Percentiles rank a stretch among this genome's conserved stretches.
These are phyloP conservation scores for Dianthus caryophyllus DNA, from an alignment of 148 eudicot genomes.

Conservation along the genomic window DNA sequence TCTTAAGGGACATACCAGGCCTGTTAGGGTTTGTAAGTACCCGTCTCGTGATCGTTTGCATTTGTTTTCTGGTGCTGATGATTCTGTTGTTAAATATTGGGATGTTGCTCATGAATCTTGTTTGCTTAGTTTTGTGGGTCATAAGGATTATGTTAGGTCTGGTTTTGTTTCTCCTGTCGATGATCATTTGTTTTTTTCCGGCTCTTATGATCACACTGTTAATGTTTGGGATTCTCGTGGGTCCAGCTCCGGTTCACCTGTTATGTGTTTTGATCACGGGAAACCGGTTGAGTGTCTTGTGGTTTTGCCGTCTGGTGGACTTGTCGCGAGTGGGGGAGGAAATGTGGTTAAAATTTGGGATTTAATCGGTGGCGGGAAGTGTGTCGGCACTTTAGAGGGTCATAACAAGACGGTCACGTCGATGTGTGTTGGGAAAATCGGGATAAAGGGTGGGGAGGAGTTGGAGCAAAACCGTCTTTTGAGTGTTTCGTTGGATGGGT, in stretches of 20 bases:
- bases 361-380: constrained; percentile 82
- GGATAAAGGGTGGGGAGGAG: constrained; percentile 48
- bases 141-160: constrained; percentile 77
- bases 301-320: constrained; percentile 73
- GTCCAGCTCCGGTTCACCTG: constrained; percentile 25
- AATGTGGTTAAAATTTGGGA: constrained; percentile 92
- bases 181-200: constrained; percentile 71
- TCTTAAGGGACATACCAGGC: constrained; percentile 48
- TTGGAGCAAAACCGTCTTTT: constrained; percentile 57
- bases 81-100: constrained; percentile 72
- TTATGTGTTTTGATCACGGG: constrained; percentile 64
- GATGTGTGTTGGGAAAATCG: constrained; percentile 67
- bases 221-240: constrained; percentile 88
- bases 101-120: constrained; percentile 54
- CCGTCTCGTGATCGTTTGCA: constrained; percentile 61
- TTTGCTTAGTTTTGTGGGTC: constrained; percentile 44
- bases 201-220: constrained; percentile 76
- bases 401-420: constrained; percentile 92
- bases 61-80: constrained; percentile 67
- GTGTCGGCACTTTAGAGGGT: constrained; percentile 63
- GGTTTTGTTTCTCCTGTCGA: constrained; percentile 61
- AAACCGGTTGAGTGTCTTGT: constrained; percentile 76
- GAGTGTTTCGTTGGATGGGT: constrained; percentile 88
- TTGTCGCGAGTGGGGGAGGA: constrained; percentile 80
- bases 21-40: constrained; percentile 53